Evolutionary conservation across 371 early-diverging fungal genomes (phyloP), one percentile per base, ranked within the genome.

Genomic region (Mortierella sp.): DNA sequence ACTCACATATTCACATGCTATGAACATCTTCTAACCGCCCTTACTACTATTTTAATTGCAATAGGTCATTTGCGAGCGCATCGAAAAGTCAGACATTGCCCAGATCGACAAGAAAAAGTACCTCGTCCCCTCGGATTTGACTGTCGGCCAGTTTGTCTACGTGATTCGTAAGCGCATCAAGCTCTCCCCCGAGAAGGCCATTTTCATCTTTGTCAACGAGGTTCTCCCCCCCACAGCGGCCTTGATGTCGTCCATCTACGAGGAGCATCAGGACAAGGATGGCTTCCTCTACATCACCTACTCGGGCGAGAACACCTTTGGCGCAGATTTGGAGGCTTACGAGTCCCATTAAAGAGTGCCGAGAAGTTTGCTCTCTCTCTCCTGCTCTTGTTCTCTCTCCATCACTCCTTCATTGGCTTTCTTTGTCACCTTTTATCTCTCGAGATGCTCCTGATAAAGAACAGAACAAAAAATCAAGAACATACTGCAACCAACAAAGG

Each of bases 101-200:
- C 94, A 92, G 12, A 98, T 99, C 84, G 99, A 99, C 91, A 98
- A 98, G 94, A 99, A 98, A 88, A 99, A 99, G 89, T 99, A 98
- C 78, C 92, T 99, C 74, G 98, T 98, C 14, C 98, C 99, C n/a
- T 92, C 96, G 71, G 99, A 99, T 88, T 89, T 99, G 75, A 99
- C 98, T 1, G 97, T 99, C n/a, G 98, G 98, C 27, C 98, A 99
- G 84, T 99, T 99, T 86, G 97, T 98, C 72, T 98, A 97, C 87
- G 98, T 99, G 70, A 97, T 97, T 81, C 94, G 97, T 86, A 97
- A 97, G 89, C 93, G 97, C 81, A 97, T 97, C 90, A 96, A 96
- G 91, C 91, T 97, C 29, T 93, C 95, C 83, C 97, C 98, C 43
- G 99, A 99, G 82, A 97, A 98, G 91, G 99, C 99, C 68, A 97